Conservation (phyloP, 805 yeast species). For the Diddensiella transvaalensis region DNA sequence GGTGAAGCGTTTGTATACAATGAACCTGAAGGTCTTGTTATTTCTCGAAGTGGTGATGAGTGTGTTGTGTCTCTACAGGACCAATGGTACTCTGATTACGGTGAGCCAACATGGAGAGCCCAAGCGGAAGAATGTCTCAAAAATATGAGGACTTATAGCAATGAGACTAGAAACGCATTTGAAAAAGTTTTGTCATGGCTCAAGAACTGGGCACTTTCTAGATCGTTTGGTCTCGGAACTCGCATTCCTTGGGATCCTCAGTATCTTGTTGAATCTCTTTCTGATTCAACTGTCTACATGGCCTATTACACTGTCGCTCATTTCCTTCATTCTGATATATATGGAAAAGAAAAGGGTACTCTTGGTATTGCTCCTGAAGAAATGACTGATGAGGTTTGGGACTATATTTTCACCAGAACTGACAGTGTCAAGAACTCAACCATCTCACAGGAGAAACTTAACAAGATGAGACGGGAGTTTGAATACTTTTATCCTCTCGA, state of each 20-base stretch:
- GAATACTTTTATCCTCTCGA: constrained; percentile 97
- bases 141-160: constrained; percentile 69
- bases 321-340: constrained; percentile 78
- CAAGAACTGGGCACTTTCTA: constrained; percentile 96
- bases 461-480: constrained; percentile 83
- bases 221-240: constrained; percentile 95
- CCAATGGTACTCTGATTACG: constrained; percentile 97
- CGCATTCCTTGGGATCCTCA: constrained; percentile 95
- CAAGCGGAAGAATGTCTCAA: constrained; percentile 76
- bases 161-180: constrained; percentile 86
- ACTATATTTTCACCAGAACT: constrained; percentile 75
- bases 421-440: constrained; percentile 50
- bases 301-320: constrained; percentile 90
- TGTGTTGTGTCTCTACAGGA: constrained; percentile 97
- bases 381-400: constrained; percentile 90
- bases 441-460: constrained; percentile 65
- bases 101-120: constrained; percentile 86
- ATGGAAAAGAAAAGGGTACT: constrained; percentile 72
- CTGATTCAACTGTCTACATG: constrained; percentile 95
- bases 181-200: constrained; percentile 95
- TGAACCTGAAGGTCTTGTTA: constrained; percentile 88
- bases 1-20: constrained; percentile 85
- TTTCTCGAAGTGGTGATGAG: constrained; percentile 94
- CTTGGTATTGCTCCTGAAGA: constrained; percentile 74
- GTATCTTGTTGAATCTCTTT: constrained; percentile 87